A percentile compares a stretch with the other conserved stretches of the same genome.
Evolutionary conservation across 768 basidiomycete species (phyloP).

Genomic region (Podaxis sp.): DNA sequence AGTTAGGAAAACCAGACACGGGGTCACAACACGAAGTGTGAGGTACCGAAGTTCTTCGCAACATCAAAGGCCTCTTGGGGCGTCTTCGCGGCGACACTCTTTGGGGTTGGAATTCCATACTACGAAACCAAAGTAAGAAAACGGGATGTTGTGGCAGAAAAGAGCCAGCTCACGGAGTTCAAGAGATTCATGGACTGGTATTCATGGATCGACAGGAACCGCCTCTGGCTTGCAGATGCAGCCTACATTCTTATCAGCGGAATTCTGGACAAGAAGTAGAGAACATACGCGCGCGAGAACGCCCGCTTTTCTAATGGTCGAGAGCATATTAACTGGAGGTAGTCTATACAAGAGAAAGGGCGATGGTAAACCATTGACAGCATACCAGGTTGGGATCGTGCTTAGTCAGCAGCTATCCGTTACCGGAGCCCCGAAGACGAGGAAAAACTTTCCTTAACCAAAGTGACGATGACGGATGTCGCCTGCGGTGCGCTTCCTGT

Average conservation of each 20-base stretch:
- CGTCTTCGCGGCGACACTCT: slow-evolving; percentile 81
- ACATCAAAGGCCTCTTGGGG: slow-evolving; percentile 87
- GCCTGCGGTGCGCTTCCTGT: slow-evolving; percentile 47
- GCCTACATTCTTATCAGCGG: slow-evolving; percentile 32
- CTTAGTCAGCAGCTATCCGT: slow-evolving; percentile 41
- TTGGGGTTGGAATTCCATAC: slow-evolving; percentile 96
- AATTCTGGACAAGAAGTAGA: neutral
- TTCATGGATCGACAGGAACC: slow-evolving; percentile 95
- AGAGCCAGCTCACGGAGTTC: slow-evolving; percentile 64
- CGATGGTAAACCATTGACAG: neutral
- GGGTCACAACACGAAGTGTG: slow-evolving; percentile 1
- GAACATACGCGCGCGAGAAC: slow-evolving; percentile 57
- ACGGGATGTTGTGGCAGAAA: neutral
- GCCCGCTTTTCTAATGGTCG: slow-evolving; percentile 60
- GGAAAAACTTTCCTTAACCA: slow-evolving; percentile 30
- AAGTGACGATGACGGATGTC: slow-evolving; percentile 81
- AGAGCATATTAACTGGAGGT: slow-evolving; percentile 50
- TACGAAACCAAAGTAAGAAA: slow-evolving; percentile 25
- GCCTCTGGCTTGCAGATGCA: slow-evolving; percentile 78
- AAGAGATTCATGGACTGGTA: slow-evolving; percentile 94
- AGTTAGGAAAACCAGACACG: neutral
- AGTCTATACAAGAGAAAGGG: slow-evolving; percentile 14
- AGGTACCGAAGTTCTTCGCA: slow-evolving; percentile 82
- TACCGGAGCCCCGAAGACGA: neutral
- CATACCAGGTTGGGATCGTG: slow-evolving; percentile 11